These are phyloP conservation scores for Pleurotus tuoliensis DNA, from an alignment of 768 basidiomycete species.

Conservation along the genomic window DNA sequence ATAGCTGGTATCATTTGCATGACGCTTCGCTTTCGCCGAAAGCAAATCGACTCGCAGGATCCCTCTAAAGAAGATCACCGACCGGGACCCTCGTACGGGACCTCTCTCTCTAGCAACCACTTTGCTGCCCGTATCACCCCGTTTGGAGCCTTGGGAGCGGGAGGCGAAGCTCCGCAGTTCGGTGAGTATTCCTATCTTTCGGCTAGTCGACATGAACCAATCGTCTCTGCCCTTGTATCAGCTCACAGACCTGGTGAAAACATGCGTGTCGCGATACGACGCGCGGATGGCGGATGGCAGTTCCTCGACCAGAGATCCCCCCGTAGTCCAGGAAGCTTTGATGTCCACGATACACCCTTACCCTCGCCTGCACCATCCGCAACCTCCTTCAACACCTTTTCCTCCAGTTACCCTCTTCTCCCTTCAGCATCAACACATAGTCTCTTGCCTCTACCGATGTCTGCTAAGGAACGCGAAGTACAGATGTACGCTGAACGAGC, in stretches of 20 bases:
- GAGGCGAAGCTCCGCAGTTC: constrained; percentile 32
- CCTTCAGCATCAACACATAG: neutral
- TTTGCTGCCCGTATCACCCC: constrained; percentile 38
- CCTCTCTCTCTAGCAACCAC: constrained; percentile 27
- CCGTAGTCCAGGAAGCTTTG: constrained; percentile 26
- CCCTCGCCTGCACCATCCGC: constrained; percentile 4
- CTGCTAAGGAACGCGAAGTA: neutral
- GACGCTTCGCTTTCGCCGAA: constrained; percentile 29
- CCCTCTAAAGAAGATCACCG: constrained; percentile 10
- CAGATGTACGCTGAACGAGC: constrained; percentile 4
- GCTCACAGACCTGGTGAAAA: constrained; percentile 49
- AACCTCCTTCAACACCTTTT: neutral
- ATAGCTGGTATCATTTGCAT: constrained; percentile 26
- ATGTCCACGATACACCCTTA: neutral
- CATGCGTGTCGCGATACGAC: constrained; percentile 55
- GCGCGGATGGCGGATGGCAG: constrained; percentile 53
- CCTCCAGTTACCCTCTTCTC: neutral
- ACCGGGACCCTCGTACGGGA: constrained; percentile 26
- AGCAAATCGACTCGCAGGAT: constrained; percentile 3
- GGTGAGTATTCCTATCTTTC: constrained; percentile 23
- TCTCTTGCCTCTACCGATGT: neutral
- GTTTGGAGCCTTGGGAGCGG: constrained; percentile 31
- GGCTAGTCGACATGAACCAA: neutral
- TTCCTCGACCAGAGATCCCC: constrained; percentile 40
- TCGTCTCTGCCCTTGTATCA: constrained; percentile 13